Conservation (phyloP, 331 rosid genomes). For the Malus hybrid region DNA sequence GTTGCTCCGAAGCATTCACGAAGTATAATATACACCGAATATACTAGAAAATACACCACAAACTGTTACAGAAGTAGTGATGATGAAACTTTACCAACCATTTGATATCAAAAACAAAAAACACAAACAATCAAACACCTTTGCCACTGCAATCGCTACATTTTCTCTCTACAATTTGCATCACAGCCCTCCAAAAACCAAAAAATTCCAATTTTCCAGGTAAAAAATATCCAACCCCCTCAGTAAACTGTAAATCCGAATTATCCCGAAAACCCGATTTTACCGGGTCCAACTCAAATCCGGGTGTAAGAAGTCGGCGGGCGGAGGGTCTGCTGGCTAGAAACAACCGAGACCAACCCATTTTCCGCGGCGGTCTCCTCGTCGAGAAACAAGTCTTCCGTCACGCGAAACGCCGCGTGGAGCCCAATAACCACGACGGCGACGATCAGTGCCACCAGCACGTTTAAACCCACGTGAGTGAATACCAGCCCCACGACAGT, state of each 20-base stretch:
- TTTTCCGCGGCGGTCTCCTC: slow-evolving; percentile 45
- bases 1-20: no score
- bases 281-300: slow-evolving; percentile 1
- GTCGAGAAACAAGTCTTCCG: slow-evolving; percentile 54
- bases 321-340: slow-evolving; percentile 26
- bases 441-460: slow-evolving; percentile 42
- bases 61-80: background rate
- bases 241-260: background rate
- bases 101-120: background rate
- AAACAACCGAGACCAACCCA: slow-evolving; percentile 58
- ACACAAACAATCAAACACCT: background rate
- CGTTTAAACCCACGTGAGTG: slow-evolving; percentile 59
- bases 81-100: background rate
- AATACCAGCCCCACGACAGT: slow-evolving; percentile 52
- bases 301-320: slow-evolving; percentile 11
- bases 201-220: background rate
- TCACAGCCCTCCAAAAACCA: background rate
- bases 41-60: background rate
- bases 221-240: background rate
- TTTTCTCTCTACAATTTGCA: background rate
- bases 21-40: no score
- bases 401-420: slow-evolving; percentile 59
- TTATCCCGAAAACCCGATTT: background rate
- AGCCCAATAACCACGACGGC: slow-evolving; percentile 39
- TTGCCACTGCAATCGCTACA: background rate